Evolutionary conservation across 1,139 yeast species (phyloP).

Genomic region (Kluyveromyces marxianus): DNA sequence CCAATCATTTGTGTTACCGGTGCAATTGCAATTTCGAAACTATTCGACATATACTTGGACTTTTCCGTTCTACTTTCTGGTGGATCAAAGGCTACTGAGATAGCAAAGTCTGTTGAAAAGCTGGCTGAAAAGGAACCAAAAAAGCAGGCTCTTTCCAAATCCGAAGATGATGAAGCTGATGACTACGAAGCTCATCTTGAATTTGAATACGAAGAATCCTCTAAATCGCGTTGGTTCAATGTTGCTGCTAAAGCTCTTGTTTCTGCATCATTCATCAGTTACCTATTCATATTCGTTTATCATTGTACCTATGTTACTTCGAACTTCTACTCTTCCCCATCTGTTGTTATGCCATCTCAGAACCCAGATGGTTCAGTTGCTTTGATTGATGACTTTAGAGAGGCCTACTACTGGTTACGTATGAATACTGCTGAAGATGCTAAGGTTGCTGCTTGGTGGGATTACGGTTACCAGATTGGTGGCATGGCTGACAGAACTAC

Average conservation of each 20-base stretch:
- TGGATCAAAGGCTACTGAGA: conserved; percentile 2
- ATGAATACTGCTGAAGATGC: conserved; percentile 97
- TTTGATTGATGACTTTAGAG: conserved; percentile 94
- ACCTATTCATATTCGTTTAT: conserved; percentile 74
- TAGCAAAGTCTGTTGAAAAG: conserved; percentile 3
- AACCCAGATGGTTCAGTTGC: conserved; percentile 79
- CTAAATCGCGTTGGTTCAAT: conserved; percentile 9
- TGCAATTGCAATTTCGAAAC: conserved; percentile 77
- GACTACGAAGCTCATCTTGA: conserved; percentile 11
- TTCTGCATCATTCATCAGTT: conserved; percentile 61
- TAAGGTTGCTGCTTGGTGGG: conserved; percentile 99
- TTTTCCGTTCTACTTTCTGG: conserved; percentile 40
- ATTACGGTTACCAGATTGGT: conserved; percentile 98
- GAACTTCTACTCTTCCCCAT: conserved; percentile 93
- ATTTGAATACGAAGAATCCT: conserved; percentile 12
- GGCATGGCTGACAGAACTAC: conserved; percentile 99
- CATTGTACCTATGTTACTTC: conserved; percentile 98
- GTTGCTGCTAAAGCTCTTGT: conserved; percentile 53
- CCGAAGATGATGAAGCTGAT: conserved; percentile 6
- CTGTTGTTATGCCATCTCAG: conserved; percentile 82
- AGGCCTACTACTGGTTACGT: conserved; percentile 97
- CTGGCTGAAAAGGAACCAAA: conserved; percentile 3
- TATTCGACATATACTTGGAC: conserved; percentile 78
- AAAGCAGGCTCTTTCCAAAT: not conserved
- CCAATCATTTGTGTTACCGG: conserved; percentile 91